Evolutionary conservation across 2,329 filamentous ascomycete species (phyloP).

Genomic region (Xylaria sp.): DNA sequence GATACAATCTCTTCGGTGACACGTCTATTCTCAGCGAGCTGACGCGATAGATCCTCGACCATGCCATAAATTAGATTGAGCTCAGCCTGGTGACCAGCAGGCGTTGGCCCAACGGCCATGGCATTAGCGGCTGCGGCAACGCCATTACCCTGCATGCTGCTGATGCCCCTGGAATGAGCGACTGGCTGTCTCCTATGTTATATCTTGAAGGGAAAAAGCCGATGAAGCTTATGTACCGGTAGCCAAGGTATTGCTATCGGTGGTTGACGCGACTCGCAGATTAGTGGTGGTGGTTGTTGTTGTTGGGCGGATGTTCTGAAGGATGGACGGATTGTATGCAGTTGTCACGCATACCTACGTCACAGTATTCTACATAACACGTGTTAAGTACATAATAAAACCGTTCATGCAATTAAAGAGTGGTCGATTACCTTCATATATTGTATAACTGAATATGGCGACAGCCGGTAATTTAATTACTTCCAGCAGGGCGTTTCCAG

Average conservation of each 20-base stretch:
- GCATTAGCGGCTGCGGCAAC: constrained; percentile 35
- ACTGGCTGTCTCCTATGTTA: not conserved
- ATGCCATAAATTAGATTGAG: constrained; percentile 63
- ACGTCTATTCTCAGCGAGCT: constrained; percentile 56
- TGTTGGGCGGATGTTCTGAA: too few species aligned
- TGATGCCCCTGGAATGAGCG: constrained; percentile 7
- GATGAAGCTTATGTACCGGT: not conserved
- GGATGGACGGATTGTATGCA: too few species aligned
- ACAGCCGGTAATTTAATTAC: too few species aligned
- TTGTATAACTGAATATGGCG: too few species aligned
- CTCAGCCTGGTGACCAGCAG: constrained; percentile 63
- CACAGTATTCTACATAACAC: too few species aligned
- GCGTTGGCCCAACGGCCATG: constrained; percentile 50
- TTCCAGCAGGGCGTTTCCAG: too few species aligned
- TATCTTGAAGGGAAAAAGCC: not conserved
- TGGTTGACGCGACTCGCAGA: not conserved
- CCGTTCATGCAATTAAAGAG: too few species aligned
- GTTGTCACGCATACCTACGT: too few species aligned
- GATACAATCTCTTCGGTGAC: constrained; percentile 59
- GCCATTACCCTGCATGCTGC: constrained; percentile 30
- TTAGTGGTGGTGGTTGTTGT: too few species aligned
- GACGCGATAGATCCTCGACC: constrained; percentile 61
- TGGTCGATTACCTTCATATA: too few species aligned
- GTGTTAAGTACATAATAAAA: too few species aligned
- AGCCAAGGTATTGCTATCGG: too few species aligned